Base-by-base conservation (phyloP, 1,284 basidiomycete species). In the Ustilago trichophora region DNA sequence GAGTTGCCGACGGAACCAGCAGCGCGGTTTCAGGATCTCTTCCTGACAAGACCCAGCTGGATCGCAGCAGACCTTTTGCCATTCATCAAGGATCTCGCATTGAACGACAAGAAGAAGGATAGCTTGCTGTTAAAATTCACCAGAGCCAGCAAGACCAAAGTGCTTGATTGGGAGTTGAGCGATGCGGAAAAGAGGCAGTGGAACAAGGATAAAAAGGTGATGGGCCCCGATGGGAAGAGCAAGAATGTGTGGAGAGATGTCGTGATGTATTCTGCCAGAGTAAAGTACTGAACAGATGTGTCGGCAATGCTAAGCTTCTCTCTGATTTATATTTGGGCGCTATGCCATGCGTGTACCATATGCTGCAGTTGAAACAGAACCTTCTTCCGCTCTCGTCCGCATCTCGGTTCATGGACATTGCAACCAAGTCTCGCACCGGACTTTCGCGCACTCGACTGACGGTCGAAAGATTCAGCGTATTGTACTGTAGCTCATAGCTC, bases 31-130 rank as follows among this genome's bases (percentile, higher is more conserved):
- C 73, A 76, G 40, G 70, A 77, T 31, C 69, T 82, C 4, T 82
- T 82, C 51, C 40, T 66, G 10, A 57, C 75, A 16, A 59, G 78
- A 9, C 31, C 74, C 3, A 45, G 62, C 19, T 82, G 80, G 80
- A 49, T 69, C 27, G 68, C 72, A 2, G 64, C 75, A 12, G 80
- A 82, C 29, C 67, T 82, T 11, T 36, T 64, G 10, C 80, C 80
- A 88, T 80, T 77, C 24, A 46, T 80, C 29, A 40, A 67, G 11
- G 66, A 71, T 18, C 50, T 79, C 10, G 63, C 71, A 13, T 44
- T 59, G 9, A 49, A 75, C 29, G 43, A 26, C 3, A 70, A 73
- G 43, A 62, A 62, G 37, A 44, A 63, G 33, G 76, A 79, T 29
- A 42, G 47, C 4, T 50, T 79, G 16, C 35, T 79, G 42, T 46